phyloP scores from a whole-genome alignment of 768 basidiomycete genomes.

The Strobilomyces dryophilus region DNA sequence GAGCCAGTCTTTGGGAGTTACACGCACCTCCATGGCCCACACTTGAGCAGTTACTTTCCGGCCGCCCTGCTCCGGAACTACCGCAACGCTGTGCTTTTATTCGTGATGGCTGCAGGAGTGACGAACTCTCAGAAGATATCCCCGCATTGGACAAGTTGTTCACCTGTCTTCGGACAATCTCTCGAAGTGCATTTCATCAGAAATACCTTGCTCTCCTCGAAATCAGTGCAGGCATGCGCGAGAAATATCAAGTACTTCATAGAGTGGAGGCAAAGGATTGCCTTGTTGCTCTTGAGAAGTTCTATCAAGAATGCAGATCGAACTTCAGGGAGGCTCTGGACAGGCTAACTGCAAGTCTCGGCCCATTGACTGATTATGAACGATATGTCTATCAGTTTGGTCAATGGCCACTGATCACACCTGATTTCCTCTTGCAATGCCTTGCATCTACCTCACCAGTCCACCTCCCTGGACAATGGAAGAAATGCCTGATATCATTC shows the following conservation, averaged over 20 bases:
- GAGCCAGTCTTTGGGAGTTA: no score
- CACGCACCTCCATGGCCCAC: not conserved
- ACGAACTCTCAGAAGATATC: not conserved
- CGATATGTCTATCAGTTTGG: not conserved
- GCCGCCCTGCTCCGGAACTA: not conserved
- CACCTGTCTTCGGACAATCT: not conserved
- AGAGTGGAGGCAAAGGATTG: not conserved
- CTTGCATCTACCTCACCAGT: not conserved
- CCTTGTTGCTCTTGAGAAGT: not conserved
- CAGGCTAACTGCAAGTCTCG: not conserved
- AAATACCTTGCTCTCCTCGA: not conserved
- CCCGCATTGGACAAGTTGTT: not conserved
- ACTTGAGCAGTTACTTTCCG: not conserved
- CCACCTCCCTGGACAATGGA: constrained; percentile 23
- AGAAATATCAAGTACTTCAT: not conserved
- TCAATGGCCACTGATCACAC: not conserved
- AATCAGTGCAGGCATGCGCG: not conserved
- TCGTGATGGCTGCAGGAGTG: not conserved
- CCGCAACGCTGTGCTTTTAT: not conserved
- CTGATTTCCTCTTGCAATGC: not conserved
- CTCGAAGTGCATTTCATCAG: not conserved
- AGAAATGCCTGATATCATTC: constrained; percentile 22
- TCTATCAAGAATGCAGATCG: not conserved
- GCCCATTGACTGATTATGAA: not conserved
- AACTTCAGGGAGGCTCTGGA: not conserved